Base-by-base conservation (phyloP, 345 rosid species). In the Rhodamnia rubescens region DNA sequence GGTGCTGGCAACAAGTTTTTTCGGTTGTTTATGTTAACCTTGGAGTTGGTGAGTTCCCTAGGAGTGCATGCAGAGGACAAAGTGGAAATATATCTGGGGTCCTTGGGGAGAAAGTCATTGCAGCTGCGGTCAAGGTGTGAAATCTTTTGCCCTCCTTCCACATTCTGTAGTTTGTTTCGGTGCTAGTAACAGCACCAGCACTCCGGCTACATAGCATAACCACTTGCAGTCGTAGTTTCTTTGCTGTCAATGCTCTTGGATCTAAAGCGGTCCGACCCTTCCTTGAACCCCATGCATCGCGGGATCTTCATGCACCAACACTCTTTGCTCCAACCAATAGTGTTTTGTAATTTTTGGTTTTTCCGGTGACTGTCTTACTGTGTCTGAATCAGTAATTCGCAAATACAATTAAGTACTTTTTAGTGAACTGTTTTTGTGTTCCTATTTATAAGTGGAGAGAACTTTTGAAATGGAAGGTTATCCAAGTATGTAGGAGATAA, bases 41-140 rank as follows among this genome's bases (percentile, higher is more conserved):
- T 83, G 89, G 87, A 85, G 86, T 86, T 42, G 91, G 92, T 61
- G 95, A 96, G 86, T 90, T 84, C 91, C 86, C 94, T 84, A 55
- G 87, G 83, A 90, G 74, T 85, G 87, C 91, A 49, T 90, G 93
- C 92, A 92, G 91, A 83, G 93, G 91, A 83, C 90, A 90, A 74
- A 82, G 87, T 89, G 94, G 91, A 83, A 93, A 90, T 82, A 82
- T 89, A 83, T 82, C 64, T 82, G 92, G 93, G 61, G 89, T 89
- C 88, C 84, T 85, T 85, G 98, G 98, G 85, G 99, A 97, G 84
- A 97, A 94, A 88, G 92, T 97, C 84, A 87, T 91, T 87, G 90
- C 95, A 52, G 92, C 96, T 74, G 92, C 95, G 74, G 83, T 97
- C 85, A 97, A 97, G 95, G 99, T 92, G 92, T 15, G 78, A 36